These are phyloP conservation scores for Podospora anserina DNA, from an alignment of 495 filamentous ascomycete genomes.

Conservation along the genomic window DNA sequence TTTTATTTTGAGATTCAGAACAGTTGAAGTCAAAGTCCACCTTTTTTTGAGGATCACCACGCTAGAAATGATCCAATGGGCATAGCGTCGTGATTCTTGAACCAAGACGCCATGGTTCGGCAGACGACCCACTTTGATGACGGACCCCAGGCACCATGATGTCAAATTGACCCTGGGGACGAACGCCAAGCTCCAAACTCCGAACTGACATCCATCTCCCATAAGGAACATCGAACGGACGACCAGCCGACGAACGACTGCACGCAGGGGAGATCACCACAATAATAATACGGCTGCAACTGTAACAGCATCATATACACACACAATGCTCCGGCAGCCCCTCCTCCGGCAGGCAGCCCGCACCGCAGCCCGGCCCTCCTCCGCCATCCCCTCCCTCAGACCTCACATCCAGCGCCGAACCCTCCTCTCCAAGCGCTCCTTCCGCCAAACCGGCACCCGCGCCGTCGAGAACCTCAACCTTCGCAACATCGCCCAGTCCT, in stretches of 20 bases:
- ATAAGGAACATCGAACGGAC: neutral
- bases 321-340: slow-evolving; percentile 30
- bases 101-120: neutral
- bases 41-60: neutral
- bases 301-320: neutral
- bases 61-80: neutral
- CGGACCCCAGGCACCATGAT: slow-evolving; percentile 10
- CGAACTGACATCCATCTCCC: neutral
- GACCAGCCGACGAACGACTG: neutral
- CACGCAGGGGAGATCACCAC: slow-evolving; percentile 5
- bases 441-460: slow-evolving; percentile 21
- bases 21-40: neutral
- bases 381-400: slow-evolving; percentile 4
- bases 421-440: slow-evolving; percentile 31
- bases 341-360: slow-evolving; percentile 24
- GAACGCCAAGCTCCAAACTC: slow-evolving; percentile 5
- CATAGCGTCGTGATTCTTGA: neutral
- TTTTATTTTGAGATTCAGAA: neutral
- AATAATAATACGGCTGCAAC: neutral
- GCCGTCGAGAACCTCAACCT: slow-evolving; percentile 47
- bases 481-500: slow-evolving; percentile 39
- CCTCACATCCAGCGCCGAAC: slow-evolving; percentile 31
- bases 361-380: slow-evolving; percentile 9
- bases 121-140: neutral
- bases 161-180: slow-evolving; percentile 1